A percentile compares a stretch with the other conserved stretches of the same genome.
phyloP scores from a whole-genome alignment of 148 eudicot species.

The Amaranthus hypochondriacus region DNA sequence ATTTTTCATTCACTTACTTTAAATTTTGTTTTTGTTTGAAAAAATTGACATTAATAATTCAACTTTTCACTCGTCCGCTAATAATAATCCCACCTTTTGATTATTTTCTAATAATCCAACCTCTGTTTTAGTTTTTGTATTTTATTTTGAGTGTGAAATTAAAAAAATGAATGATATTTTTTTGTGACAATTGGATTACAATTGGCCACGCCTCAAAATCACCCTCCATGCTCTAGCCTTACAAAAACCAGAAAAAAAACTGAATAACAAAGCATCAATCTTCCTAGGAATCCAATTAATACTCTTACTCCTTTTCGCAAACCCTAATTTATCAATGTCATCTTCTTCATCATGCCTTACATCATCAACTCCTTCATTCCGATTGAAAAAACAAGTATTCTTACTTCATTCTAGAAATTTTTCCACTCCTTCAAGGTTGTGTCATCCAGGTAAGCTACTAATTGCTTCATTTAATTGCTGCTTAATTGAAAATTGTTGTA shows the following conservation, averaged over 20 bases:
- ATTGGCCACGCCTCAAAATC: conserved; percentile 19
- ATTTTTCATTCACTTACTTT: too few relatives aligned
- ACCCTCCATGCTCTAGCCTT: conserved; percentile 2
- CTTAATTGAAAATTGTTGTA: not conserved
- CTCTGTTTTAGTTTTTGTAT: too few relatives aligned
- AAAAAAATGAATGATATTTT: too few relatives aligned
- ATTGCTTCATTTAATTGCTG: not conserved
- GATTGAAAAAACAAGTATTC: conserved; percentile 8
- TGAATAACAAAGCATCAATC: not conserved
- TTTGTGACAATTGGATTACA: not conserved
- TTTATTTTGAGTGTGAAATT: too few relatives aligned
- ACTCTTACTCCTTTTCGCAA: too few relatives aligned
- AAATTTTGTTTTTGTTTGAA: too few relatives aligned
- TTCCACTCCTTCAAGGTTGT: conserved; percentile 18
- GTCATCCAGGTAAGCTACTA: conserved; percentile 16
- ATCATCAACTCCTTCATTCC: conserved; percentile 22
- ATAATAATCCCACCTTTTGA: too few relatives aligned
- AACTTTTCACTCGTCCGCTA: too few relatives aligned
- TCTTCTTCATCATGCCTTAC: conserved; percentile 25
- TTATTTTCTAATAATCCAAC: too few relatives aligned
- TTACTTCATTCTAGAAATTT: conserved; percentile 21
- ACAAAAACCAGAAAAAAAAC: not conserved
- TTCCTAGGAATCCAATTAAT: too few relatives aligned
- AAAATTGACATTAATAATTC: too few relatives aligned
- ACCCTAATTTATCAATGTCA: not conserved